Base-by-base conservation (phyloP, 805 yeast species). In the Blastobotrys peoriensis region DNA sequence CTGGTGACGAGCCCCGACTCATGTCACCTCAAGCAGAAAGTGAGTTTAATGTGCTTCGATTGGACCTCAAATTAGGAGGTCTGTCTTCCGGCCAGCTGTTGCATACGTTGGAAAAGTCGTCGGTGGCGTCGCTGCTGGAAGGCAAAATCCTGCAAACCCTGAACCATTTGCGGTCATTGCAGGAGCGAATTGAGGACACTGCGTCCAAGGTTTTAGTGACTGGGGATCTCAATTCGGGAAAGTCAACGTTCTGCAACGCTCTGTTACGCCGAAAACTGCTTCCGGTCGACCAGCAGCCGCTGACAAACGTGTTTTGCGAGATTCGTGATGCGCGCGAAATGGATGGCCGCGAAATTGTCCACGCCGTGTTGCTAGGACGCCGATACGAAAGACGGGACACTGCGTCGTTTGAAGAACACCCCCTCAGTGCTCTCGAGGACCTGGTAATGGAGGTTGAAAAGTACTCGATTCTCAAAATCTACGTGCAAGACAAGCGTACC, bases 201-300 rank as follows among this genome's bases (percentile, higher is more conserved):
- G 76, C 91, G 0, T 89, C 98, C 2, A 91, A 91, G 56, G 97
- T 93, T 1, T 80, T 93, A 49, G 89, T 93, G 33, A 94, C 98
- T 2, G 99, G 99, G 41, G 99, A 93, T 62, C 74, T 93, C 53
- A 93, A 93, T 60, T 84, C 98, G 0, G 99, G 99, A 2, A 93
- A 93, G 59, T 87, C 97, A 1, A 85, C 96, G 1, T 87, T 93
- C 56, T 93, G 98, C 64, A 93, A 93, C 60, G 91, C 96, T 1
- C 68, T 93, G 34, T 66, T 93, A 47, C 72, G 89, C 53, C 74
- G 93, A 41, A 76, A 78, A 40, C 65, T 93, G 2, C 66, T 93
- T 39, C 98, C 99, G 0, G 95, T 85, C 58, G 99, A 93, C 64
- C 98, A 93, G 59, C 95, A 93, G 60, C 99, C 99, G 2, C 88